Percentiles rank a stretch among this genome's conserved stretches.
These are phyloP conservation scores for Salisapilia sapeloensis DNA, from an alignment of 352 stramenopile genomes.

Conservation along the genomic window DNA sequence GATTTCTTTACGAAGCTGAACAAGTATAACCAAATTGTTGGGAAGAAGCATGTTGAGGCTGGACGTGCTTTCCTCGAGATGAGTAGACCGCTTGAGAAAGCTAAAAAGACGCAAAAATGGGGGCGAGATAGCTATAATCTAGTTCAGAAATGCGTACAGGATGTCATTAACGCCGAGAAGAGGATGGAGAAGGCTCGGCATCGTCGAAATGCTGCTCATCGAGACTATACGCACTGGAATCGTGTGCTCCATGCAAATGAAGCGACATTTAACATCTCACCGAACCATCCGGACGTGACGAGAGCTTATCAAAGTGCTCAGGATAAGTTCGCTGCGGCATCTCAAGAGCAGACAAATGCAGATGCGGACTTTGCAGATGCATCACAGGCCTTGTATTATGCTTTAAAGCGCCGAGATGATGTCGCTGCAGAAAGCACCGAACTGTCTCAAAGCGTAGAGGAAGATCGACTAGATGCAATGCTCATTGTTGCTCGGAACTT, in stretches of 20 bases:
- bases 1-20: slow-evolving; percentile 64
- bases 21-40: slow-evolving; percentile 61
- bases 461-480: slow-evolving; percentile 72
- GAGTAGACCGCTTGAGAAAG: slow-evolving; percentile 58
- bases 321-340: slow-evolving; percentile 40
- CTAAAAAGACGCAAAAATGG: slow-evolving; percentile 56
- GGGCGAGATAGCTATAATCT: slow-evolving; percentile 59
- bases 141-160: slow-evolving; percentile 59
- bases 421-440: slow-evolving; percentile 69
- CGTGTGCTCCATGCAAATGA: slow-evolving; percentile 62
- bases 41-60: slow-evolving; percentile 55
- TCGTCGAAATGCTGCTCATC: slow-evolving; percentile 41
- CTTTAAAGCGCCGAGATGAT: slow-evolving; percentile 59
- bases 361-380: slow-evolving; percentile 45
- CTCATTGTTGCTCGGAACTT: slow-evolving; percentile 77
- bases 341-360: slow-evolving; percentile 39
- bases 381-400: slow-evolving; percentile 21
- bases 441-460: slow-evolving; percentile 60
- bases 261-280: slow-evolving; percentile 63
- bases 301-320: slow-evolving; percentile 43
- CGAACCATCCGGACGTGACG: slow-evolving; percentile 57
- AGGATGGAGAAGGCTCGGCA: slow-evolving; percentile 59
- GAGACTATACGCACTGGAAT: slow-evolving; percentile 63
- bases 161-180: slow-evolving; percentile 45
- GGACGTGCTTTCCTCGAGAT: slow-evolving; percentile 66